Conservation (phyloP, 2,329 filamentous ascomycete species). For the Atkinsonella hypoxylon region DNA sequence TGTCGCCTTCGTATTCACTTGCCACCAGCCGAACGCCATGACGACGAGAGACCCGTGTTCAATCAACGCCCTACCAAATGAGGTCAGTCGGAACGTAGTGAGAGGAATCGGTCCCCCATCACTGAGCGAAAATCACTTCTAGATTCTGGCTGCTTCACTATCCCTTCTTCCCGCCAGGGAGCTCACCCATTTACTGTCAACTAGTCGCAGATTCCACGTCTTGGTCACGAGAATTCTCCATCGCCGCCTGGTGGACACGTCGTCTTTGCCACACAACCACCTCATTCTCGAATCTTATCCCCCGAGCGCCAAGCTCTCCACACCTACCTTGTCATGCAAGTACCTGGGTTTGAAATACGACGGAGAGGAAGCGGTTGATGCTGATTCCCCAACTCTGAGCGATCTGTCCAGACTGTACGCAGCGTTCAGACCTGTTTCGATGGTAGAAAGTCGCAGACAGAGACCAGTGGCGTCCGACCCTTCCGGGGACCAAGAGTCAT, state of each 20-base stretch:
- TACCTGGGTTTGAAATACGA: conserved; percentile 44
- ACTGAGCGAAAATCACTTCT: background rate
- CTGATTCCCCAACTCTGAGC: conserved; percentile 13
- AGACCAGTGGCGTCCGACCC: background rate
- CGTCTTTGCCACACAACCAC: conserved; percentile 30
- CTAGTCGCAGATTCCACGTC: conserved; percentile 52
- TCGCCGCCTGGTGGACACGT: conserved; percentile 40
- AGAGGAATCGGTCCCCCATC: background rate
- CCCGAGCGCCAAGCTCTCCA: conserved; percentile 54
- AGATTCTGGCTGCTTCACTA: conserved; percentile 16
- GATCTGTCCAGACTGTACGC: conserved; percentile 52
- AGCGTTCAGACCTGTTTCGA: conserved; percentile 53
- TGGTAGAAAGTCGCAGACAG: conserved; percentile 30
- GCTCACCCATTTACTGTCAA: conserved; percentile 44
- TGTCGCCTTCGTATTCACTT: too few species aligned
- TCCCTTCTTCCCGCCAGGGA: conserved; percentile 33
- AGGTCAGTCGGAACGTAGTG: background rate
- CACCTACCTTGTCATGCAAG: conserved; percentile 55
- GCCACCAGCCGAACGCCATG: background rate
- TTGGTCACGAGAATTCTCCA: conserved; percentile 53
- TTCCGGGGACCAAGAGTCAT: background rate
- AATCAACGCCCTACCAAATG: background rate
- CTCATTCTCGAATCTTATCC: conserved; percentile 72
- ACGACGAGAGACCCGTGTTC: background rate
- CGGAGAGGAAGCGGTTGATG: conserved; percentile 6